Base-by-base conservation (phyloP, 148 eudicot genomes). In the Cornus controversa region DNA sequence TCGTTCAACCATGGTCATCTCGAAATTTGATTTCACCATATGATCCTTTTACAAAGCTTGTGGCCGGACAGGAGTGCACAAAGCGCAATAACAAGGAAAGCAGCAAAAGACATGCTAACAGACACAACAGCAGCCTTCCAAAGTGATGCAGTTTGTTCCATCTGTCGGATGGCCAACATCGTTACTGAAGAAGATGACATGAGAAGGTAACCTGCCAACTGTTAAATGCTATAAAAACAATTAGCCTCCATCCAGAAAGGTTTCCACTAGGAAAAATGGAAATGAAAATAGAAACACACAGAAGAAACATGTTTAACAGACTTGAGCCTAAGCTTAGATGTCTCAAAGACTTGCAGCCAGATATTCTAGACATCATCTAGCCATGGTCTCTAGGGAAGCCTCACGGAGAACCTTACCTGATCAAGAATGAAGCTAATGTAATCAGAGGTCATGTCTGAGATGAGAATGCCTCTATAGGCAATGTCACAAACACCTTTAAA, bases 201-300 rank as follows among this genome's bases (percentile, higher is more conserved):
- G 42, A 85, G 77, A 26, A 85, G 75, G 75, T 85, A 85, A 42
- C 81, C 83, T 80, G 83, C 78, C 79, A 82, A 74, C 88, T 85
- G 70, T 45, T 74, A 66, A 37, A 77, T 23, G 20, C 23, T 25
- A 10, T 20, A 65, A 65, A 65, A n/a, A 36, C 25, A 24, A 25
- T 75, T 20, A 37, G 10, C n/a, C 36, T 42, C 26, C 11, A 3
- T 42, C 26, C 11, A 3, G 20, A 75, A 5, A 24, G 31, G 8
- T 4, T 66, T 50, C 2, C 57, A 50, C 20, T 13, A 50, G 57
- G 13, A 50, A 50, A 3, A 50, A 50, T 13, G 14, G 20, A 50
- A 25, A 66, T 6, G 7, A 37, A 16, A 23, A 31, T 1, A 10
- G 10, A 40, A 18, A 45, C n/a, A 22, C 31, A 11, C 26, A 5